Percentiles rank a stretch among this genome's conserved stretches.
Conservation (phyloP, 495 filamentous ascomycete genomes). For the Barbatosphaeria neglecta region DNA sequence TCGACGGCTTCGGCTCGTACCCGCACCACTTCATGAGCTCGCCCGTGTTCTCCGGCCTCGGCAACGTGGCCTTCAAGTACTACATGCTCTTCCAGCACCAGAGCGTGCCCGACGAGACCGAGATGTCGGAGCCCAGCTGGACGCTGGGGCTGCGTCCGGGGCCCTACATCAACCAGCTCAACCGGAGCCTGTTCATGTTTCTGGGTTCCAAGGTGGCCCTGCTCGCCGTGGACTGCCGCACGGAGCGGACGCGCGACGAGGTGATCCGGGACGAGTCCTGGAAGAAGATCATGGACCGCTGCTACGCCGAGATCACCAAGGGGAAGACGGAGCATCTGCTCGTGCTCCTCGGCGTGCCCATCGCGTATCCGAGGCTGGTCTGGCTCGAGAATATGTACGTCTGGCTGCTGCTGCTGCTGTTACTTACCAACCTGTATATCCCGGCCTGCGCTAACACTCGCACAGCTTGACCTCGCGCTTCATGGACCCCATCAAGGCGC, state of each 20-base stretch:
- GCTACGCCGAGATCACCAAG: slow-evolving; percentile 64
- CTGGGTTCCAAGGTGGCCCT: slow-evolving; percentile 70
- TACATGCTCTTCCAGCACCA: slow-evolving; percentile 98
- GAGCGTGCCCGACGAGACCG: slow-evolving; percentile 64
- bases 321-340: slow-evolving; percentile 83
- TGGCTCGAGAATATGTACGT: slow-evolving; percentile 58
- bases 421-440: not conserved
- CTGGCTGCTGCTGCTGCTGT: not conserved
- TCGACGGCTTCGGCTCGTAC: slow-evolving; percentile 93
- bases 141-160: slow-evolving; percentile 65
- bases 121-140: slow-evolving; percentile 84
- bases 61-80: slow-evolving; percentile 90
- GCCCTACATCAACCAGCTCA: slow-evolving; percentile 81
- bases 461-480: slow-evolving; percentile 67
- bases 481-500: slow-evolving; percentile 78
- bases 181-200: slow-evolving; percentile 75
- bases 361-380: slow-evolving; percentile 87
- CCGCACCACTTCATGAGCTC: slow-evolving; percentile 82
- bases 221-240: slow-evolving; percentile 81
- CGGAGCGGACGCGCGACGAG: slow-evolving; percentile 71
- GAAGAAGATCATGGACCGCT: slow-evolving; percentile 73
- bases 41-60: slow-evolving; percentile 81
- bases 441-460: slow-evolving; percentile 5
- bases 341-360: slow-evolving; percentile 72
- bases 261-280: slow-evolving; percentile 74